Conservation (phyloP, 768 basidiomycete genomes). For the Trametes coccinea region DNA sequence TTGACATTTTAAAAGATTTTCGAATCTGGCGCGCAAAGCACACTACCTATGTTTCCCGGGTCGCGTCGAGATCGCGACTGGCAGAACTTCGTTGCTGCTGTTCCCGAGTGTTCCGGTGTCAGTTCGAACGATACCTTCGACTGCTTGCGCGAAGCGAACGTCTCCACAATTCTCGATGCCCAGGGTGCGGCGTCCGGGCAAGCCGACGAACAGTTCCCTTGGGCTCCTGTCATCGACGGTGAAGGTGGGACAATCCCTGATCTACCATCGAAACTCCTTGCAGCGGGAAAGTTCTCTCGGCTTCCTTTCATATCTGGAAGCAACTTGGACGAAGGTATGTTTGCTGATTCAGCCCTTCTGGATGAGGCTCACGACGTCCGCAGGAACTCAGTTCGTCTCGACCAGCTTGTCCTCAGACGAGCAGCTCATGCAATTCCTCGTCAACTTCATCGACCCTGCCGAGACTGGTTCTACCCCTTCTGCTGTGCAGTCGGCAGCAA, state of each 20-base stretch:
- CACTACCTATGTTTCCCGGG: slow-evolving; percentile 33
- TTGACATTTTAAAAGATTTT: slow-evolving; percentile 35
- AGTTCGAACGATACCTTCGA: slow-evolving; percentile 37
- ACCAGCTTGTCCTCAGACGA: slow-evolving; percentile 17
- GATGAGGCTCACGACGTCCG: neutral
- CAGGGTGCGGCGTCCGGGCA: slow-evolving; percentile 23
- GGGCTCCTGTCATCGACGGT: slow-evolving; percentile 45
- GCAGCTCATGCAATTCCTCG: slow-evolving; percentile 2
- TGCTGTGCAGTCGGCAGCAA: slow-evolving; percentile 5
- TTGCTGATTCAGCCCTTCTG: neutral
- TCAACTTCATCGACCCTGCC: slow-evolving; percentile 2
- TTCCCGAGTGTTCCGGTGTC: slow-evolving; percentile 37
- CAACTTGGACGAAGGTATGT: slow-evolving; percentile 47
- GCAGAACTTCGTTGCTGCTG: slow-evolving; percentile 40
- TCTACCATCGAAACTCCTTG: slow-evolving; percentile 37
- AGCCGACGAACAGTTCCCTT: slow-evolving; percentile 35
- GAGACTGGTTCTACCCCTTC: neutral
- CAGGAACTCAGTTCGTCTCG: slow-evolving; percentile 41
- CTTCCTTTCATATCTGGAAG: slow-evolving; percentile 50
- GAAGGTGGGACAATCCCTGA: slow-evolving; percentile 42
- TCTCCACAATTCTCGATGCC: slow-evolving; percentile 19
- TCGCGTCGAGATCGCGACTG: slow-evolving; percentile 37
- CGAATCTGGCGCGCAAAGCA: slow-evolving; percentile 41
- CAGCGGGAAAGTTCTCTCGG: slow-evolving; percentile 35
- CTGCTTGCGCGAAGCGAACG: slow-evolving; percentile 30